Percentiles rank a stretch among this genome's conserved stretches.
Evolutionary conservation across 208 protist genomes (phyloP).

Genomic region (Polymyxa betae): DNA sequence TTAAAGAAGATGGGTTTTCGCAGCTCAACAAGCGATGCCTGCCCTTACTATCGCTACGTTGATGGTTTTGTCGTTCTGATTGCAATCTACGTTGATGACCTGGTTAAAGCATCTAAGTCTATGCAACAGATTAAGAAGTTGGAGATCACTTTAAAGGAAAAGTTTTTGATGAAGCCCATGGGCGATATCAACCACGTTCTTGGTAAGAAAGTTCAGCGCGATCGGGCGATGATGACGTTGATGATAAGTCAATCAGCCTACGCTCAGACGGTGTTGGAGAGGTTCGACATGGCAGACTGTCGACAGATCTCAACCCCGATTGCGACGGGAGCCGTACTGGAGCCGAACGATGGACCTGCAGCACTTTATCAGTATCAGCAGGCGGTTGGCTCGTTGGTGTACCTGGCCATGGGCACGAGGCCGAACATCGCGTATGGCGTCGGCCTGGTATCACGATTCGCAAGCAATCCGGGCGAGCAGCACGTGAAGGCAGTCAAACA

Average conservation of each 20-base stretch:
- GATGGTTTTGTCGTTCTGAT: not conserved
- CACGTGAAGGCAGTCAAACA: conserved; percentile 34
- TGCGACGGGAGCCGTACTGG: not conserved
- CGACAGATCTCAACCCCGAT: not conserved
- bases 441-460: not conserved
- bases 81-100: not conserved
- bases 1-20: not conserved
- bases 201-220: not conserved
- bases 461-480: not conserved
- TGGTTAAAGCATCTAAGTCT: not conserved
- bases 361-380: not conserved
- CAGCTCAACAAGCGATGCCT: not conserved
- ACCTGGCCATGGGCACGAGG: not conserved
- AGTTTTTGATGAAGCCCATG: not conserved
- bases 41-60: not conserved
- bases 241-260: not conserved
- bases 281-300: not conserved
- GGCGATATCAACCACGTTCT: not conserved
- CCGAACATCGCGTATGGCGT: not conserved
- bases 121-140: not conserved
- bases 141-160: not conserved
- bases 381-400: not conserved
- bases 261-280: not conserved
- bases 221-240: not conserved
- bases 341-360: not conserved